These are phyloP conservation scores for Crepidotus variabilis DNA, from an alignment of 768 basidiomycete genomes.

Conservation along the genomic window DNA sequence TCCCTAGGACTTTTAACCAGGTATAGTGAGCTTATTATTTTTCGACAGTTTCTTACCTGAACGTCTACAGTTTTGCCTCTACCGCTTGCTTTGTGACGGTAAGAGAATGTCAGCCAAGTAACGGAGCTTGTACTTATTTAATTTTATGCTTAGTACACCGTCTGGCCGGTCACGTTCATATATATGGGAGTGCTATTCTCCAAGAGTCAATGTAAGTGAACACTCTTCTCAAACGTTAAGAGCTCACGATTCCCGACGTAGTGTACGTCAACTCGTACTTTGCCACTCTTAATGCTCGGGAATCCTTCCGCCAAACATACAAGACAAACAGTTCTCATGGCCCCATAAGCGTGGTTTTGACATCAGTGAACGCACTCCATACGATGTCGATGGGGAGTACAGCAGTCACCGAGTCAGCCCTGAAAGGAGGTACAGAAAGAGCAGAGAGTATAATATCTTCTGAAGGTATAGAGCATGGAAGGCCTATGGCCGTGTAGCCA, in stretches of 20 bases:
- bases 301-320: constrained; percentile 1
- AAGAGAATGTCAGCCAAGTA: background rate
- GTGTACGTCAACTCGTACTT: constrained; percentile 2
- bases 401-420: background rate
- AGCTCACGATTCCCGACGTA: background rate
- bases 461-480: background rate
- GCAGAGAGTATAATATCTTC: background rate
- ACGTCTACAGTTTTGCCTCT: background rate
- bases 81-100: constrained; percentile 12
- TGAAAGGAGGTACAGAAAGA: background rate
- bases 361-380: background rate
- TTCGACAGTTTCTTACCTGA: background rate
- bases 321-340: background rate
- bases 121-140: background rate
- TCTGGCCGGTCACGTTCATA: constrained; percentile 16
- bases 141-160: constrained; percentile 4
- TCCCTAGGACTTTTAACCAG: constrained; percentile 11
- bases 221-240: background rate
- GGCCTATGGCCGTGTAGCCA: background rate
- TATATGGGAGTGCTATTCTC: constrained; percentile 15
- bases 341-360: background rate
- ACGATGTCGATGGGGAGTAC: background rate
- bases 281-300: constrained; percentile 1
- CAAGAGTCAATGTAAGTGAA: constrained; percentile 12
- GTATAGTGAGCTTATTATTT: background rate